Evolutionary conservation across 164 flowering plant genomes (phyloP).

Genomic region (Platanus orientalis): DNA sequence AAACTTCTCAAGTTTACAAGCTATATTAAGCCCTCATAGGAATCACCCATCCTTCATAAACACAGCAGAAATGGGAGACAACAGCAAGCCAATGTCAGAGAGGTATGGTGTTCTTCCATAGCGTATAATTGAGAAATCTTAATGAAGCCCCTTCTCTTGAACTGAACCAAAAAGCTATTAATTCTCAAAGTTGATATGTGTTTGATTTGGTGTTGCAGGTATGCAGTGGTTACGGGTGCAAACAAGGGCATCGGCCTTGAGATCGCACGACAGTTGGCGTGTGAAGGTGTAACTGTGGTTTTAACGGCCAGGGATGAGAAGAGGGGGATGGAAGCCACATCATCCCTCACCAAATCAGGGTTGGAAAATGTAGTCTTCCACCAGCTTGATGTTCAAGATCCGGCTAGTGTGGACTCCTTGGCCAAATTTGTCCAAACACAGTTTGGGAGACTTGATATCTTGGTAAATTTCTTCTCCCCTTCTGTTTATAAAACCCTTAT

Average conservation of each 20-base stretch:
- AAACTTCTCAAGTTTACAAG: no score
- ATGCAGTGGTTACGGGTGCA: slow-evolving; percentile 67
- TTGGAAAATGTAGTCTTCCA: slow-evolving; percentile 47
- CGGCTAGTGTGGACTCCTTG: slow-evolving; percentile 34
- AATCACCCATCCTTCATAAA: no score
- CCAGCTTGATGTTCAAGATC: slow-evolving; percentile 55
- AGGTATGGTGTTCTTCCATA: neutral
- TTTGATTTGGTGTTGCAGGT: slow-evolving; percentile 20
- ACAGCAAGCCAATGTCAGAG: neutral
- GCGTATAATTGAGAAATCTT: neutral
- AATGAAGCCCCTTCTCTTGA: neutral
- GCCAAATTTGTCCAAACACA: slow-evolving; percentile 36
- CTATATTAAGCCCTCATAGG: no score
- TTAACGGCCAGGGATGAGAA: slow-evolving; percentile 53
- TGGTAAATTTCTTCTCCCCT: slow-evolving; percentile 32
- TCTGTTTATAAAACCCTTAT: no score
- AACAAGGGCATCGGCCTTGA: slow-evolving; percentile 66
- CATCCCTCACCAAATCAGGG: slow-evolving; percentile 34
- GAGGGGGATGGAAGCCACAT: slow-evolving; percentile 45
- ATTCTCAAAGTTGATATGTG: neutral
- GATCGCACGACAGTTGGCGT: slow-evolving; percentile 44
- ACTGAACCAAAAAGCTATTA: neutral
- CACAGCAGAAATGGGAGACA: neutral
- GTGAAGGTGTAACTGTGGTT: slow-evolving; percentile 39
- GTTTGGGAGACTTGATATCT: slow-evolving; percentile 58